These are phyloP conservation scores for Fusarium sp. DNA, from an alignment of 2,329 filamentous ascomycete species.

Conservation along the genomic window DNA sequence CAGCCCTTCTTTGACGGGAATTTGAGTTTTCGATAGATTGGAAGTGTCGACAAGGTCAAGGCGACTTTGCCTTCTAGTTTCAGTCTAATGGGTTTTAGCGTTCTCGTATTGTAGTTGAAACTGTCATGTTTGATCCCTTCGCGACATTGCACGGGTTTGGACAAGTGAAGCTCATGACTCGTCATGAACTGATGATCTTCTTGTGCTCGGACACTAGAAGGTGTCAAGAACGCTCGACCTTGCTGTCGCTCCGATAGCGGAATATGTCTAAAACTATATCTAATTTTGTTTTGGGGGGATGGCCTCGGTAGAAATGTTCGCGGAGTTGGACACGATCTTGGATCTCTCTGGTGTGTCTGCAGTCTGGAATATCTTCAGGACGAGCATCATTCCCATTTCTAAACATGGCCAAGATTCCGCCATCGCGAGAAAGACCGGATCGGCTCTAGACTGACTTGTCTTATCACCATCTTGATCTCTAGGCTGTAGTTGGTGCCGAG, in stretches of 20 bases:
- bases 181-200: not conserved
- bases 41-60: not conserved
- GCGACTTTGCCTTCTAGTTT: slow-evolving; percentile 7
- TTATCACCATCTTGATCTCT: not conserved
- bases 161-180: not conserved
- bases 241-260: not conserved
- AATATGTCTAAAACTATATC: not conserved
- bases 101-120: not conserved
- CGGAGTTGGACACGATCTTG: not conserved
- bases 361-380: not conserved
- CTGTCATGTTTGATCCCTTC: slow-evolving; percentile 6
- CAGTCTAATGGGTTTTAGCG: slow-evolving; percentile 16
- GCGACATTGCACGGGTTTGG: not conserved
- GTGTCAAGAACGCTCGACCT: not conserved
- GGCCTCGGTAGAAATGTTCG: not conserved
- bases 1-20: not conserved
- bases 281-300: not conserved
- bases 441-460: not conserved
- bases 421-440: not conserved
- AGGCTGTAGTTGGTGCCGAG: not conserved
- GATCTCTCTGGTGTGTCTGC: not conserved
- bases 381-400: not conserved
- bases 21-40: slow-evolving; percentile 4
- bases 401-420: not conserved
- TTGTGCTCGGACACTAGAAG: not conserved